Evolutionary conservation across 371 early-diverging fungal species (phyloP).

Genomic region (Cokeromyces recurvatus): DNA sequence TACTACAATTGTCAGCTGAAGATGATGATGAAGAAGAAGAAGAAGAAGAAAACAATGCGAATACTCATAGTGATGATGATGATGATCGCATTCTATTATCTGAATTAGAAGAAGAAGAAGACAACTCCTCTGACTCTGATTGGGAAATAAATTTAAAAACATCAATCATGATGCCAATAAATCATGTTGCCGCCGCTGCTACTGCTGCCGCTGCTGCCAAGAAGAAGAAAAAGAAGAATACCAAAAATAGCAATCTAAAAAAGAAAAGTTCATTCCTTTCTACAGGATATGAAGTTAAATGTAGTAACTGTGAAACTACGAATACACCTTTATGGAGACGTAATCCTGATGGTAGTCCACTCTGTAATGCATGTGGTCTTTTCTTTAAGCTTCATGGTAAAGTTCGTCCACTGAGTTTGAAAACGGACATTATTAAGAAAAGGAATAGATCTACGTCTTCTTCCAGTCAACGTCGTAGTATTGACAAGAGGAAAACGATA

Average conservation of each 20-base stretch:
- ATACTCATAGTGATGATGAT: constrained; percentile 1
- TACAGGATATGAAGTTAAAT: constrained; percentile 5
- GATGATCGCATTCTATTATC: neutral
- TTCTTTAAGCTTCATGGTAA: constrained; percentile 31
- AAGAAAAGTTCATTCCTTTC: no score
- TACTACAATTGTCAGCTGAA: no score
- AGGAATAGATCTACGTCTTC: constrained; percentile 13
- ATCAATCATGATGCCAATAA: neutral
- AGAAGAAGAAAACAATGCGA: constrained; percentile 3
- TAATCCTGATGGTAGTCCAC: constrained; percentile 22
- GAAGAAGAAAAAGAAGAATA: neutral
- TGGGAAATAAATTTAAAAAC: constrained; percentile 5
- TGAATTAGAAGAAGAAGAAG: neutral
- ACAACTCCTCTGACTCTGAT: constrained; percentile 16
- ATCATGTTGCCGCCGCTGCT: neutral
- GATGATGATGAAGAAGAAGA: no score
- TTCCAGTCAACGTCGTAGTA: neutral
- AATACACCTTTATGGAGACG: constrained; percentile 32
- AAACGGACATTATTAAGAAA: constrained; percentile 32
- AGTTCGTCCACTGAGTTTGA: constrained; percentile 27
- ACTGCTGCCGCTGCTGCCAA: constrained; percentile 1
- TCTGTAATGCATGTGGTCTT: constrained; percentile 33
- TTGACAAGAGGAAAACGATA: no score
- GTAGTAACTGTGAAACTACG: constrained; percentile 26
- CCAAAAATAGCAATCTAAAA: no score